Percentiles rank a stretch among this genome's conserved stretches.
Evolutionary conservation across 164 flowering plant genomes (phyloP).

Genomic region (Kingdonia uniflora): DNA sequence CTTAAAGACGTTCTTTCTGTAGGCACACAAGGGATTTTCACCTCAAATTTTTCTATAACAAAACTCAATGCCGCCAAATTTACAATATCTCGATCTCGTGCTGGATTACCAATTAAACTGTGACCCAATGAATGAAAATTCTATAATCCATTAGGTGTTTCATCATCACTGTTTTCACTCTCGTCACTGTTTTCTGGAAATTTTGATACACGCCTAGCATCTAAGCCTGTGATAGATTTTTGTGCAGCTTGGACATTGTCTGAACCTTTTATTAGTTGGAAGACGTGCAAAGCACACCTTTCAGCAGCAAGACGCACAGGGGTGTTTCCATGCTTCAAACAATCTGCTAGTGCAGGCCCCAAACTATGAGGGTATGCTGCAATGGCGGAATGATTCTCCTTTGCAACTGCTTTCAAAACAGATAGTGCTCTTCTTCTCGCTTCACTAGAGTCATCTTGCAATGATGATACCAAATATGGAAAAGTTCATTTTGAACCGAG

Average conservation of each 20-base stretch:
- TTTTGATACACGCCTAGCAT: slow-evolving; percentile 86
- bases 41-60: too few species aligned
- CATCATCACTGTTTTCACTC: slow-evolving; percentile 73
- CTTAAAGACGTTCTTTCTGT: too few species aligned
- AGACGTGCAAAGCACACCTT: too few species aligned
- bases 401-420: slow-evolving; percentile 69
- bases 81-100: slow-evolving; percentile 2
- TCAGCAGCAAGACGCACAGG: too few species aligned
- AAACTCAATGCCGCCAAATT: too few species aligned
- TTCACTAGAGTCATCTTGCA: too few species aligned
- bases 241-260: slow-evolving; percentile 91
- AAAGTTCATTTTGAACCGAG: too few species aligned
- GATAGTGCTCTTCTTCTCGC: slow-evolving; percentile 78
- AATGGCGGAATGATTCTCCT: slow-evolving; percentile 49
- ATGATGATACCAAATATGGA: too few species aligned
- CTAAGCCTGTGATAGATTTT: slow-evolving; percentile 85
- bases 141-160: slow-evolving; percentile 30
- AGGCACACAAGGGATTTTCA: too few species aligned
- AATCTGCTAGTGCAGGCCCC: slow-evolving; percentile 87
- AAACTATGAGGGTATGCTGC: slow-evolving; percentile 23
- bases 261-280: slow-evolving; percentile 44
- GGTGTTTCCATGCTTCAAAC: too few species aligned
- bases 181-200: slow-evolving; percentile 80
- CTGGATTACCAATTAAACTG: not conserved
- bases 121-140: not conserved